phyloP scores from a whole-genome alignment of 2,329 filamentous ascomycete genomes.

The Microascus cirrosus region DNA sequence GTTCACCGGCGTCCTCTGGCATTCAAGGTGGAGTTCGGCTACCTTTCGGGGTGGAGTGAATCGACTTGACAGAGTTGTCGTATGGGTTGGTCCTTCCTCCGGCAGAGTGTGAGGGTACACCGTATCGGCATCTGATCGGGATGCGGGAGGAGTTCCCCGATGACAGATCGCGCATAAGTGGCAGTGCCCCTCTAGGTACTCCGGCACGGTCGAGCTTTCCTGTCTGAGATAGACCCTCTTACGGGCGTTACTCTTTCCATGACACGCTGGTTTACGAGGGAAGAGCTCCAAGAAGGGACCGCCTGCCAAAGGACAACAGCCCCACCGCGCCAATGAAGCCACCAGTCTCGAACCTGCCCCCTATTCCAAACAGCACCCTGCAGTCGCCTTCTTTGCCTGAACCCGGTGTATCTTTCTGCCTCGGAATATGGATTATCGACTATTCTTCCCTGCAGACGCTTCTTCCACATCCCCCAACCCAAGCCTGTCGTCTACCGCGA shows the following conservation, averaged over 20 bases:
- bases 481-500: not conserved
- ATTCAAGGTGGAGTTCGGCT: too few species aligned
- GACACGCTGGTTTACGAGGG: too few species aligned
- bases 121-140: not conserved
- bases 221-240: not conserved
- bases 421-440: not conserved
- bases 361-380: not conserved
- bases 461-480: not conserved
- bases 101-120: too few species aligned
- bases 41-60: too few species aligned
- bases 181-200: not conserved
- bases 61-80: too few species aligned
- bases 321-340: not conserved
- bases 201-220: not conserved
- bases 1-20: too few species aligned
- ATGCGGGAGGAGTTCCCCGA: not conserved
- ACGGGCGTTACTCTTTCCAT: too few species aligned
- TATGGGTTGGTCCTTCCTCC: too few species aligned
- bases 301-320: not conserved
- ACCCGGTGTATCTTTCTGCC: not conserved
- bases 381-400: not conserved
- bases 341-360: not conserved
- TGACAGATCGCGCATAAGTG: not conserved
- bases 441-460: not conserved
- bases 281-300: not conserved